phyloP scores from a whole-genome alignment of 768 basidiomycete genomes.

The Suillus sp. region DNA sequence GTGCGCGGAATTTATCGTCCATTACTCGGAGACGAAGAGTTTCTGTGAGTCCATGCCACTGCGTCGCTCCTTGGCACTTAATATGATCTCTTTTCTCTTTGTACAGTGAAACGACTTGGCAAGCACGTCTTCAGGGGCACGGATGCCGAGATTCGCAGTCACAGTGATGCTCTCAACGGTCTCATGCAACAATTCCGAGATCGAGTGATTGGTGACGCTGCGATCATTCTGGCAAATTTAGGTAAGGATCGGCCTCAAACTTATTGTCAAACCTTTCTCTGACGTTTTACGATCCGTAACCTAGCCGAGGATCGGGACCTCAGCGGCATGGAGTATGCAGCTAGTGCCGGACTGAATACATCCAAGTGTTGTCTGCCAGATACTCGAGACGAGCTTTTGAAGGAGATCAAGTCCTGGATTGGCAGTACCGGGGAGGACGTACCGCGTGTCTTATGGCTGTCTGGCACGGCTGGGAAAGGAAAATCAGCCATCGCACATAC shows the following conservation, averaged over 20 bases:
- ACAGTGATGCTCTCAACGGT: conserved; percentile 1
- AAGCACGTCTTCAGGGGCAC: conserved; percentile 1
- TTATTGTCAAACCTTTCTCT: too few relatives aligned
- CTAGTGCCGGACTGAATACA: not conserved
- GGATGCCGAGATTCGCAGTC: not conserved
- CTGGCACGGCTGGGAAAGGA: conserved; percentile 19
- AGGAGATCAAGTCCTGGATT: conserved; percentile 22
- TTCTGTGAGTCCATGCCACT: conserved; percentile 25
- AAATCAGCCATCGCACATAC: conserved; percentile 26
- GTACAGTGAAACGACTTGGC: not conserved
- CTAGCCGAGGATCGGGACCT: conserved; percentile 1
- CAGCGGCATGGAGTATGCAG: not conserved
- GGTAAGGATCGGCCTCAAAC: too few relatives aligned
- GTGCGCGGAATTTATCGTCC: conserved; percentile 30
- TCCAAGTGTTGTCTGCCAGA: conserved; percentile 17
- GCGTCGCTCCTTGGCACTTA: too few relatives aligned
- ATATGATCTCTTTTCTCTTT: not conserved
- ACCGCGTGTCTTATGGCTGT: conserved; percentile 17
- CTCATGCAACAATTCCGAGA: conserved; percentile 12
- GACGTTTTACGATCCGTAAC: too few relatives aligned
- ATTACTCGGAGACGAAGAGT: conserved; percentile 28
- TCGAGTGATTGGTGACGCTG: too few relatives aligned
- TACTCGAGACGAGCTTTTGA: conserved; percentile 18
- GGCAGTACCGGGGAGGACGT: not conserved
- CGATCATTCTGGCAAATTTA: too few relatives aligned